A percentile compares a stretch with the other conserved stretches of the same genome.
These are phyloP conservation scores for Auriscalpium orientale DNA, from an alignment of 768 basidiomycete genomes.

Conservation along the genomic window DNA sequence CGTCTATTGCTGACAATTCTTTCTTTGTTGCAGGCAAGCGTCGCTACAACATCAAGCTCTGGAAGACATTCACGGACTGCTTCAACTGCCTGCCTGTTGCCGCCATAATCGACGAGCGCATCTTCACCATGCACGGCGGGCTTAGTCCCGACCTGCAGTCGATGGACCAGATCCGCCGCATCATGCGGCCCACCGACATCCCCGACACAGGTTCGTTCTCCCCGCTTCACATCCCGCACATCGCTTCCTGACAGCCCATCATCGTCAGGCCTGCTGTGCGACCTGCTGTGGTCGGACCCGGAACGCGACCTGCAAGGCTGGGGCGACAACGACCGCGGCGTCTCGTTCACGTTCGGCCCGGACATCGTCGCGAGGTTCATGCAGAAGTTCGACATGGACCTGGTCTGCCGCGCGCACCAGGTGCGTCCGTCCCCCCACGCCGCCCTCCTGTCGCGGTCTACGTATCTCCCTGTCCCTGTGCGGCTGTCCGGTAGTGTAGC, in stretches of 20 bases:
- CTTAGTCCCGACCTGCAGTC: conserved; percentile 95
- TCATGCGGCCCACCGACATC: conserved; percentile 98
- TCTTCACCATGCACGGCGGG: conserved; percentile 99
- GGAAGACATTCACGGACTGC: conserved; percentile 99
- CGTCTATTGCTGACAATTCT: not conserved
- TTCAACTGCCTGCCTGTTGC: conserved; percentile 99
- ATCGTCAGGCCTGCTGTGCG: conserved; percentile 77
- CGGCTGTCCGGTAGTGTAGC: too few relatives aligned
- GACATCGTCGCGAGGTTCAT: conserved; percentile 97
- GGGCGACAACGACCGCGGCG: conserved; percentile 98
- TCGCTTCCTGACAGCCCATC: not conserved
- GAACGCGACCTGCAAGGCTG: conserved; percentile 99
- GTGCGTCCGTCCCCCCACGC: conserved; percentile 34
- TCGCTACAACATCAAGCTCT: conserved; percentile 99
- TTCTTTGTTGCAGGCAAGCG: conserved; percentile 71
- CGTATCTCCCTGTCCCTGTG: too few relatives aligned
- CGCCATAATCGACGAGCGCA: conserved; percentile 99
- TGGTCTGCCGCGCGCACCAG: conserved; percentile 98
- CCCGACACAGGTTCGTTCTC: conserved; percentile 84
- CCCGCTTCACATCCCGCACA: not conserved
- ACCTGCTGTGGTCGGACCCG: conserved; percentile 97
- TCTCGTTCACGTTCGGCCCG: conserved; percentile 97
- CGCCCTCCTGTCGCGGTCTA: not conserved
- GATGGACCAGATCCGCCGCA: conserved; percentile 99
- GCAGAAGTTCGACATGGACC: conserved; percentile 99